Base-by-base conservation (phyloP, 345 rosid species). In the Theobroma cacao region DNA sequence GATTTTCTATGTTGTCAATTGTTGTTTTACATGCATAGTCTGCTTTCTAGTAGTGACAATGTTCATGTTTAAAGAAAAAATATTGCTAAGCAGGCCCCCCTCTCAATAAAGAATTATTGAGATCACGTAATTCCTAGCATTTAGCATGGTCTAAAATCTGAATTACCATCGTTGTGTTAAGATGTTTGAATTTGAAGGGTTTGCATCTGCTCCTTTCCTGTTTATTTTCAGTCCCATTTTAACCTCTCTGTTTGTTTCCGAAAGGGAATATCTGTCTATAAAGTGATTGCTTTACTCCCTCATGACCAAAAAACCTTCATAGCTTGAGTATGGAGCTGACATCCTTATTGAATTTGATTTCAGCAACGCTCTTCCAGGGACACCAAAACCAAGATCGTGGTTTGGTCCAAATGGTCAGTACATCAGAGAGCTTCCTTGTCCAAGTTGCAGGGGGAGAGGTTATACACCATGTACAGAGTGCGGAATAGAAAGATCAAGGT, bases 351-450 rank as follows among this genome's bases (percentile, higher is more conserved):
- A 73, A 61, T 80, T 80, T 20, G n/a, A 22, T 80, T 82, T 77
- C 91, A 95, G 98, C 89, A 82, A 85, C 79, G 79, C 33, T 13
- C 60, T 82, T 48, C 78, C 83, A 45, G 88, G 81, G 56, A 77
- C 84, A 22, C 85, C 81, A 11, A 88, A 91, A 83, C 93, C 92
- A 17, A 89, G 92, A 79, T 93, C 97, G 17, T 95, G 98, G 97
- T 91, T 95, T 80, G 99, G 99, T 85, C 97, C 99, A 3, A 93
- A 81, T 78, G 98, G 98, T 56, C 99, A 91, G 81, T 92, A 93
- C 81, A 95, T 91, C 70, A 86, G 89, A 81, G 99, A 95, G 90
- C 94, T 95, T 66, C 99, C 98, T 1, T 93, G 98, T 82, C 98
- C 98, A 0, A 90, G 89, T 82, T 95, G 98, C 77, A 88, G 99